Conservation (phyloP, 2,329 filamentous ascomycete genomes). For the Verticillium klebahnii region DNA sequence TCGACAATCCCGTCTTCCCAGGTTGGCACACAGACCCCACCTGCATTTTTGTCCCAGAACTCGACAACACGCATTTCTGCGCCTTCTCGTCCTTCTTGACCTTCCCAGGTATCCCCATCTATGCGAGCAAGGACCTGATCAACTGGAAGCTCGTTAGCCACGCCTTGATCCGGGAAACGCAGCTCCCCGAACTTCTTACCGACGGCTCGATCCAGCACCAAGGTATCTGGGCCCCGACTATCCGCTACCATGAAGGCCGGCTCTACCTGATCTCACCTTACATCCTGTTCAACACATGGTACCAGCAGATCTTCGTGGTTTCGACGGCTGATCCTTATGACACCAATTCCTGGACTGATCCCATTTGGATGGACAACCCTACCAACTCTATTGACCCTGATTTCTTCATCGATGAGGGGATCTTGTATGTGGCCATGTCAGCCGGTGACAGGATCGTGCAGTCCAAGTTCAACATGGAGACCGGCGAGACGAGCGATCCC, state of each 20-base stretch:
- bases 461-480: conserved; percentile 32
- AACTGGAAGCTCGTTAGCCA: conserved; percentile 42
- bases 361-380: conserved; percentile 16
- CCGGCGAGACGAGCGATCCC: conserved; percentile 32
- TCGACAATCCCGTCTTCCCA: conserved; percentile 40
- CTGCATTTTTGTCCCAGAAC: conserved; percentile 32
- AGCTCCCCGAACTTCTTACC: conserved; percentile 31
- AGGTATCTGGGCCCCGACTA: conserved; percentile 43
- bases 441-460: conserved; percentile 27
- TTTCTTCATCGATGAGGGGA: conserved; percentile 47
- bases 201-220: conserved; percentile 17
- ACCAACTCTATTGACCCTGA: conserved; percentile 36
- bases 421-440: conserved; percentile 41
- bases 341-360: conserved; percentile 19
- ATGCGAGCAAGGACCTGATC: conserved; percentile 45
- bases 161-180: conserved; percentile 32
- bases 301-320: conserved; percentile 9
- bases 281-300: conserved; percentile 7
- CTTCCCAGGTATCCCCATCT: conserved; percentile 48
- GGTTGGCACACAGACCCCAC: conserved; percentile 46
- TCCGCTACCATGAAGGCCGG: conserved; percentile 34
- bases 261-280: conserved; percentile 40
- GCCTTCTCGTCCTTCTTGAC: conserved; percentile 46
- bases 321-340: conserved; percentile 14
- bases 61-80: conserved; percentile 43